Evolutionary conservation across 495 filamentous ascomycete genomes (phyloP), one percentile per base, ranked within the genome.

Genomic region (Penicillium egyptiacum): DNA sequence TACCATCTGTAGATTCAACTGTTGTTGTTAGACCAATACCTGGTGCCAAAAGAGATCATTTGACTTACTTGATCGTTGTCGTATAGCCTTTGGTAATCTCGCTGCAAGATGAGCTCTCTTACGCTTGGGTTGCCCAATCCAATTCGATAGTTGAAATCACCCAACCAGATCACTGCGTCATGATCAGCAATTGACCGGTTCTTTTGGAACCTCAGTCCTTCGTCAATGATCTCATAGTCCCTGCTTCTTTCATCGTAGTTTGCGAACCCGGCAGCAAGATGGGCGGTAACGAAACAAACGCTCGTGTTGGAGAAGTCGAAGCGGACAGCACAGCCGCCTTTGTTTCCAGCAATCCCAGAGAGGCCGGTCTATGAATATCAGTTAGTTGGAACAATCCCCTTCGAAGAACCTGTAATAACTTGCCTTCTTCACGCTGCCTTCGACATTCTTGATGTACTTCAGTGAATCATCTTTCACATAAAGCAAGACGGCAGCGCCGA

Each of bases 61-160:
- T 17, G 1, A 53, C 68, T 59, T 77, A 90, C 88, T 77, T 97
- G 94, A 64, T 99, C 94, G 68, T 98, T 96, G 43, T 91, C 86
- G 64, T 96, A 96, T 6, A 99, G 77, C 26, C 78, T 88, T 51
- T 89, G 86, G 10, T 92, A 78, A 62, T 98, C 86, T 14, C 79
- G 76, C 41, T 81, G 77, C 47, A 82, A 77, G 45, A 96, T 81
- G 23, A 95, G 78, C 50, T 86, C 83, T 58, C 88, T 86, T 20
- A 91, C 91, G 58, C 78, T 86, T 40, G 96, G 91, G 61, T 91
- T 85, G 20, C 80, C 81, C 52, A 97, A 77, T 3, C 92, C 95
- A 63, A 99, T 96, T 26, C 94, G 86, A 74, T 99, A 99, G 65
- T 99, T 99, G 76, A 99, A 99, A 71, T 99, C 94, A 8, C 94